phyloP scores from a whole-genome alignment of 2,329 filamentous ascomycete genomes.

The Lecanosticta acicola region DNA sequence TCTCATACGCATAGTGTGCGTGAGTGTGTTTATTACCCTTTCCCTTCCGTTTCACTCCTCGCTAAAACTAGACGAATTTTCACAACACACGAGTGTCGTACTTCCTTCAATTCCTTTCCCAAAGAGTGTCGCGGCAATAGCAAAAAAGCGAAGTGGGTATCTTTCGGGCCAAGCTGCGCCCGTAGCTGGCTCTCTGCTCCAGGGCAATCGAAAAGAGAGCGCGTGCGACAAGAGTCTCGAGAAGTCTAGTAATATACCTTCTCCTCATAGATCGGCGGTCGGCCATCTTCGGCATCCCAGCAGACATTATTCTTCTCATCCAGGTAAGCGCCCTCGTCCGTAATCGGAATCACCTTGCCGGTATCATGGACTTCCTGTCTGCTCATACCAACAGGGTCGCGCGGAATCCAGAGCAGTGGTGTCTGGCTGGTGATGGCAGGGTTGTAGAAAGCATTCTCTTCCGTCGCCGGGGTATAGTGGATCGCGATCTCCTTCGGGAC shows the following conservation, averaged over 20 bases:
- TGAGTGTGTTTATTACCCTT: neutral
- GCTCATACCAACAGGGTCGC: conserved; percentile 67
- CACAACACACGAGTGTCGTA: no score
- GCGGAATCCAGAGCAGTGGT: conserved; percentile 79
- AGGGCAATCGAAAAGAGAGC: no score
- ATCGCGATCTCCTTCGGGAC: conserved; percentile 57
- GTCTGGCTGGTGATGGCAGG: conserved; percentile 59
- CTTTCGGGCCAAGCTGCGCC: no score
- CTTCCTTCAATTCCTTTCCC: no score
- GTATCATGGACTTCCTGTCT: conserved; percentile 72
- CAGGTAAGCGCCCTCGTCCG: conserved; percentile 67
- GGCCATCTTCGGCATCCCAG: conserved; percentile 52
- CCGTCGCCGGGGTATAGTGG: conserved; percentile 56
- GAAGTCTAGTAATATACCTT: conserved; percentile 47
- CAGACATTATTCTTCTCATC: conserved; percentile 63
- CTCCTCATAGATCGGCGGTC: conserved; percentile 56
- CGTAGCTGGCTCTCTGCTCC: no score
- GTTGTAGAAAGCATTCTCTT: conserved; percentile 66
- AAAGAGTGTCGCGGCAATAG: neutral
- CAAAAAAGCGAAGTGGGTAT: conserved; percentile 1
- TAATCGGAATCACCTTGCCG: conserved; percentile 66
- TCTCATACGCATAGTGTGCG: neutral
- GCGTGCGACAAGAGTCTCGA: neutral
- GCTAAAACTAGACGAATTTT: no score
- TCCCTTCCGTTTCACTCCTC: neutral